phyloP scores from a whole-genome alignment of 805 yeast species.

The Pichia membranifaciens region DNA sequence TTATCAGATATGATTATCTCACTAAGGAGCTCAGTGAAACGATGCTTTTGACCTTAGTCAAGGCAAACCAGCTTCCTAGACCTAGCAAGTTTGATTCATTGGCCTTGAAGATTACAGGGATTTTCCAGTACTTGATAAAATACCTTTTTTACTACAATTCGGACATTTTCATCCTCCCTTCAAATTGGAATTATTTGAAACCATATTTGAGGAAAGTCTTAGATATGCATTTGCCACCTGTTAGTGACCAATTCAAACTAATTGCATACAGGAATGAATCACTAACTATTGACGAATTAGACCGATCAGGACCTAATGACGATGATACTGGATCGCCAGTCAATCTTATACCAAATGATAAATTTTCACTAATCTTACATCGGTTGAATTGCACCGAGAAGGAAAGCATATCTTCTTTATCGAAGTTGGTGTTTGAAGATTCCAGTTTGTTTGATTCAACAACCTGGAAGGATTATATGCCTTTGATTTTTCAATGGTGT shows the following conservation, averaged over 20 bases:
- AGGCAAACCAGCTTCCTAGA: conserved; percentile 18
- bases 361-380: conserved; percentile 19
- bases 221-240: conserved; percentile 29
- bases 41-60: conserved; percentile 34
- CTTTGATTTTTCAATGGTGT: conserved; percentile 27
- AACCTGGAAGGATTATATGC: conserved; percentile 25
- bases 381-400: conserved; percentile 26
- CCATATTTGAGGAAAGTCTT: conserved; percentile 40
- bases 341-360: conserved; percentile 11
- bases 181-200: conserved; percentile 52
- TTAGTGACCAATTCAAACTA: conserved; percentile 47
- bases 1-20: conserved; percentile 48
- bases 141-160: conserved; percentile 44
- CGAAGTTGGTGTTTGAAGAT: conserved; percentile 24
- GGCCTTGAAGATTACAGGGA: conserved; percentile 16
- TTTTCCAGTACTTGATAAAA: conserved; percentile 32
- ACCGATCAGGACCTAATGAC: conserved; percentile 1
- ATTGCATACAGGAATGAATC: conserved; percentile 68
- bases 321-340: neutral
- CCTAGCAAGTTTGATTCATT: conserved; percentile 15
- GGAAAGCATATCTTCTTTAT: conserved; percentile 17
- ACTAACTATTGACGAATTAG: conserved; percentile 45
- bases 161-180: conserved; percentile 60
- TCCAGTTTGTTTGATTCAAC: conserved; percentile 9
- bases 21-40: conserved; percentile 62